These are phyloP conservation scores for Phellopilus nigrolimitatus DNA, from an alignment of 1,284 basidiomycete genomes.

Conservation along the genomic window DNA sequence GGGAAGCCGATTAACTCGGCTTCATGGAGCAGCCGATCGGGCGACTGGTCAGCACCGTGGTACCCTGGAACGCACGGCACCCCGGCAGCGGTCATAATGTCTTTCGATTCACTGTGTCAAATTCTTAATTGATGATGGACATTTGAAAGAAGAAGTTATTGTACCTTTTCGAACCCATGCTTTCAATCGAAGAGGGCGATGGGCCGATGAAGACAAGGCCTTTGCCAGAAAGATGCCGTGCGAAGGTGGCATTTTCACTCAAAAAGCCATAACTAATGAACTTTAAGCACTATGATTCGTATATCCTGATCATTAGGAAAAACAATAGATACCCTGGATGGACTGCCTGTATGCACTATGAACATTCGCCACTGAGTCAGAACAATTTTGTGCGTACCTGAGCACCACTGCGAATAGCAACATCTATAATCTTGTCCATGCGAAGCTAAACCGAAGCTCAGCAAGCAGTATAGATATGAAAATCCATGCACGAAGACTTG, in stretches of 20 bases:
- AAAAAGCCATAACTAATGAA: constrained; percentile 88
- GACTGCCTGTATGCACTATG: constrained; percentile 48
- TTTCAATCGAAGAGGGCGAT: constrained; percentile 87
- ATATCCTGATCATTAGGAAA: too few relatives aligned
- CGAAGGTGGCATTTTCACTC: constrained; percentile 90
- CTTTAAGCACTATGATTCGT: background rate
- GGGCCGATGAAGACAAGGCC: constrained; percentile 97
- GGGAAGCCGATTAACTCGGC: constrained; percentile 86
- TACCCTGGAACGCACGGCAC: constrained; percentile 95
- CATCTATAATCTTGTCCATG: constrained; percentile 84
- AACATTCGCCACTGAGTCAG: constrained; percentile 9
- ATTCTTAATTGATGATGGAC: constrained; percentile 8
- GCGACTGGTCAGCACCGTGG: constrained; percentile 73
- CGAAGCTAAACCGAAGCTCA: constrained; percentile 52
- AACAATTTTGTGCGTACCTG: constrained; percentile 48
- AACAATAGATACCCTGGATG: constrained; percentile 64
- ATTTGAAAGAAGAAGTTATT: background rate
- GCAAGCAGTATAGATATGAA: background rate
- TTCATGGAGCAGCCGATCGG: constrained; percentile 55
- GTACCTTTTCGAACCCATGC: constrained; percentile 88
- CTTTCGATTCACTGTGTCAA: constrained; percentile 67
- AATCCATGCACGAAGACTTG: constrained; percentile 37
- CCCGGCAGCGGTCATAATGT: constrained; percentile 88
- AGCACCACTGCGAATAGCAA: constrained; percentile 76
- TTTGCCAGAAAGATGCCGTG: constrained; percentile 78